phyloP scores from a whole-genome alignment of 495 filamentous ascomycete species.

The Parathielavia hyrcaniae region DNA sequence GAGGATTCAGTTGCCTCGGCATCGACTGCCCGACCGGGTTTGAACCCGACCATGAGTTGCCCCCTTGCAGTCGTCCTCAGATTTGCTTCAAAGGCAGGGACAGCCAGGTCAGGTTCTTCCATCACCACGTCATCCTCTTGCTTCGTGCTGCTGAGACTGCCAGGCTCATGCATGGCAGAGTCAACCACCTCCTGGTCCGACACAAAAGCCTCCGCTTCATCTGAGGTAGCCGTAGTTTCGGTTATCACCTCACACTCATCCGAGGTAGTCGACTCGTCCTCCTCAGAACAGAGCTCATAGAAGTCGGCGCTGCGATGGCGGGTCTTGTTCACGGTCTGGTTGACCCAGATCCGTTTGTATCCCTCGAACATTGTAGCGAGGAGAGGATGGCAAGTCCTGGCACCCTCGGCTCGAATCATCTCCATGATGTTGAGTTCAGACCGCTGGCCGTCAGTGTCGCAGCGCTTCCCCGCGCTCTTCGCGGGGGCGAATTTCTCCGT shows the following conservation, averaged over 20 bases:
- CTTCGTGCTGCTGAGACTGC: no score
- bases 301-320: background rate
- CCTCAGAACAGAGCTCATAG: background rate
- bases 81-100: background rate
- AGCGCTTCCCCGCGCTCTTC: background rate
- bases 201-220: background rate
- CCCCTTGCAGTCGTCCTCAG: background rate
- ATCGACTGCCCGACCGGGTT: background rate
- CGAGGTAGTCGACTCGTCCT: background rate
- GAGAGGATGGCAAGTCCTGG: background rate
- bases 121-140: background rate
- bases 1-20: background rate
- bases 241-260: background rate
- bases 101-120: background rate
- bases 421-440: conserved; percentile 13
- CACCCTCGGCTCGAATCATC: conserved; percentile 12
- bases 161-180: background rate
- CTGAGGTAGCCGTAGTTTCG: background rate
- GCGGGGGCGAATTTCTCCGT: background rate
- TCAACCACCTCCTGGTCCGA: background rate
- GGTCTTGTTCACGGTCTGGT: background rate
- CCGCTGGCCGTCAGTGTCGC: background rate
- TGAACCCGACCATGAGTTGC: background rate
- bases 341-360: conserved; percentile 6
- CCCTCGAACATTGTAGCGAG: conserved; percentile 10